These are phyloP conservation scores for Crucibulum laeve DNA, from an alignment of 768 basidiomycete genomes.

Conservation along the genomic window DNA sequence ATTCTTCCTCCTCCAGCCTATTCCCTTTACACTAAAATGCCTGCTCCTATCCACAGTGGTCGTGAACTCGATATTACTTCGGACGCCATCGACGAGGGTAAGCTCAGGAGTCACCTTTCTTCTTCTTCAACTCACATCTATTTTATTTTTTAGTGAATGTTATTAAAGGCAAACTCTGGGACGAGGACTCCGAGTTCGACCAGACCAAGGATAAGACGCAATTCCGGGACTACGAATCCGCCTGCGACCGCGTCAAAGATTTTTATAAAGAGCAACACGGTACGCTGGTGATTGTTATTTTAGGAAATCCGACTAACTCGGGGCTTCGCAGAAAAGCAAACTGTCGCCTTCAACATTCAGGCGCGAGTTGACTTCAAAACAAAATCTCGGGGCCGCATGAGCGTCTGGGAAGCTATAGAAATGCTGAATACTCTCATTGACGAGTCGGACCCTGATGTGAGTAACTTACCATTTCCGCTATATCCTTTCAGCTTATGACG, in stretches of 20 bases:
- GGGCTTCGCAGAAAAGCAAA: slow-evolving; percentile 67
- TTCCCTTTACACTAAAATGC: slow-evolving; percentile 17
- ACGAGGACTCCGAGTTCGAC: slow-evolving; percentile 55
- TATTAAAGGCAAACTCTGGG: slow-evolving; percentile 58
- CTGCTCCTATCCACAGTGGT: slow-evolving; percentile 16
- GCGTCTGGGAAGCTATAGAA: slow-evolving; percentile 84
- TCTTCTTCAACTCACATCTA: neutral
- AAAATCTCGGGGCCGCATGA: slow-evolving; percentile 68
- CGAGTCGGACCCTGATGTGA: slow-evolving; percentile 86
- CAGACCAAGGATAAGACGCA: slow-evolving; percentile 57
- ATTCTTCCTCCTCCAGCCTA: slow-evolving; percentile 5
- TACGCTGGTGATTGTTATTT: slow-evolving; percentile 17
- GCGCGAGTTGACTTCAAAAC: slow-evolving; percentile 73
- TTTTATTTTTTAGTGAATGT: slow-evolving; percentile 51
- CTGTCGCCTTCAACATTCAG: slow-evolving; percentile 77
- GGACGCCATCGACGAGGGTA: slow-evolving; percentile 47
- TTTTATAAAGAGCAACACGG: slow-evolving; percentile 82
- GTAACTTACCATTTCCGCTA: slow-evolving; percentile 7
- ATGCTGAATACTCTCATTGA: slow-evolving; percentile 84
- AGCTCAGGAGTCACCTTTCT: neutral
- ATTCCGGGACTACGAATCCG: slow-evolving; percentile 72
- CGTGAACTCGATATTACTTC: slow-evolving; percentile 39
- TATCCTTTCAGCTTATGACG: slow-evolving; percentile 14
- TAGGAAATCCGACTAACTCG: neutral
- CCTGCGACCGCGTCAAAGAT: slow-evolving; percentile 72